Percentiles rank a stretch among this genome's conserved stretches.
phyloP scores from a whole-genome alignment of 2,329 filamentous ascomycete species.

The Claviceps arundinis region DNA sequence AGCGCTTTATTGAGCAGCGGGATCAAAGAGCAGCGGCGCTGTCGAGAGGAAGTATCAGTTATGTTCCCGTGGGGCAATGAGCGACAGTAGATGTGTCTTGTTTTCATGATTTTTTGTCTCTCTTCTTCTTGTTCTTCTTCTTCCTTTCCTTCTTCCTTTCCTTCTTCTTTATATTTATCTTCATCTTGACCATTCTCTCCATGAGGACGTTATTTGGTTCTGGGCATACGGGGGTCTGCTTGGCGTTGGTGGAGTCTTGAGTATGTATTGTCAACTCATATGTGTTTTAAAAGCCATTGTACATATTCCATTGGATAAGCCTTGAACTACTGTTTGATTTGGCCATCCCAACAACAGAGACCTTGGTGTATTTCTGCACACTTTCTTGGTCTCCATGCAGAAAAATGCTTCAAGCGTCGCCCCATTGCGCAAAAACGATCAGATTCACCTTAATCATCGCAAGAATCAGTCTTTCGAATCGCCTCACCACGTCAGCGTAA shows the following conservation, averaged over 20 bases:
- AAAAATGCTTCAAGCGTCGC: background rate
- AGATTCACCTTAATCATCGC: background rate
- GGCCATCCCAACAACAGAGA: background rate
- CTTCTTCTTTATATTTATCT: background rate
- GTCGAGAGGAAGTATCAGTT: slow-evolving; percentile 15
- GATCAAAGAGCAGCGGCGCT: slow-evolving; percentile 18
- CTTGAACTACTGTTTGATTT: background rate
- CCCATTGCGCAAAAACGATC: background rate
- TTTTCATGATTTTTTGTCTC: background rate
- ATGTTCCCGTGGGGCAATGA: slow-evolving; percentile 12
- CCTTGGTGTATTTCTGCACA: background rate
- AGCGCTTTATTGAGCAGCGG: slow-evolving; percentile 31
- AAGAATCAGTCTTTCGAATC: no score
- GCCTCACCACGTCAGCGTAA: no score
- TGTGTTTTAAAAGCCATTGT: background rate
- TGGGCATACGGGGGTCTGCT: background rate
- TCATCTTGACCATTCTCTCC: no score
- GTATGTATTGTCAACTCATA: background rate
- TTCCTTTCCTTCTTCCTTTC: background rate
- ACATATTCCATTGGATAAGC: background rate
- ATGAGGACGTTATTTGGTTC: background rate
- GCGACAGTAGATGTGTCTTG: background rate
- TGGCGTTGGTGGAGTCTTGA: slow-evolving; percentile 1
- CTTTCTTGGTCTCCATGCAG: background rate
- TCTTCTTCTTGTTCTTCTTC: background rate